Base-by-base conservation (phyloP, 345 rosid species). In the Heritiera littoralis region DNA sequence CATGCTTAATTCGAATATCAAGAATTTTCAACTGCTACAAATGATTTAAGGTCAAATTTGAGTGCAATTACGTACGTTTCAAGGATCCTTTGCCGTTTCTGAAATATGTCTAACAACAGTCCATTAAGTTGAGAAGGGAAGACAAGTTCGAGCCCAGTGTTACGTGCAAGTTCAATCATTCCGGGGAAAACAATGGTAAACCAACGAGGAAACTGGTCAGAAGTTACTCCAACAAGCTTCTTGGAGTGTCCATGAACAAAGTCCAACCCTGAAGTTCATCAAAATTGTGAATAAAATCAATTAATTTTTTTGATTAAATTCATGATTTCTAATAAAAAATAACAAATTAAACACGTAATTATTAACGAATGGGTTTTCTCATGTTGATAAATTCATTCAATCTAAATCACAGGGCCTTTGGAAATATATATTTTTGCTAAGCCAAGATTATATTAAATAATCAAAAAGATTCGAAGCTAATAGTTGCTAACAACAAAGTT, bases 171-270 rank as follows among this genome's bases (percentile, higher is more conserved):
- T 73, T 88, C 92, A n/a, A 90, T 58, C 79, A 85, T 83, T 66
- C 82, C 89, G 12, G 86, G 87, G 60, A 92, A 90, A 38, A 78
- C 73, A 17, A 92, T 83, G 43, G 83, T 45, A 43, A 92, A 85
- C 96, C 92, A 84, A 41, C 88, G 90, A 72, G 96, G 96, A 82
- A 77, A 78, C 0, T 38, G 54, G 28, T 78, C 75, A 15, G 8
- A 8, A 10, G 52, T 60, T 54, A 69, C 83, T 45, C 18, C 73
- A 49, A 90, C 79, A 61, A 87, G 68, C 78, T 78, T 78, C 61
- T 85, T 84, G 6, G 85, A 56, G 43, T 77, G 84, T 78, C 76
- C 83, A 59, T 77, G 72, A 48, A 92, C 75, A 70, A 81, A 88
- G 4, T 69, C 73, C 81, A 79, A 70, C 32, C 92, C 94, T 91